Percentiles rank a stretch among this genome's conserved stretches.
Conservation (phyloP, 352 stramenopile species). For the Lagenidium giganteum region DNA sequence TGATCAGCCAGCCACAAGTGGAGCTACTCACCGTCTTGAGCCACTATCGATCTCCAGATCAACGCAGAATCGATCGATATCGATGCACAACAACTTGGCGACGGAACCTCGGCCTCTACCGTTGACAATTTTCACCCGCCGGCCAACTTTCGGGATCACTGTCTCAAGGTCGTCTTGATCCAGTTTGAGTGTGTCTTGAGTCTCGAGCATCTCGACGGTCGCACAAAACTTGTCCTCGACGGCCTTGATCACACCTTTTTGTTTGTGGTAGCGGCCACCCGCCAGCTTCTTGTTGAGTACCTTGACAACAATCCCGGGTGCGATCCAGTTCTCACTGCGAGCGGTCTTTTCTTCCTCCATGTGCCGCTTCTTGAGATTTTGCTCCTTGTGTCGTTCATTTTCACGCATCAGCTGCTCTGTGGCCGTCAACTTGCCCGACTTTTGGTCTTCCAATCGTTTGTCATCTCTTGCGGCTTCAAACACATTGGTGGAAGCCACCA, state of each 20-base stretch:
- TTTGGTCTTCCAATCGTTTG: neutral
- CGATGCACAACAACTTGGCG: conserved; percentile 66
- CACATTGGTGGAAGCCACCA: no score
- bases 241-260: conserved; percentile 69
- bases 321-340: conserved; percentile 93
- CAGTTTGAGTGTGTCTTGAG: conserved; percentile 69
- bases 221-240: conserved; percentile 84
- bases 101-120: conserved; percentile 45
- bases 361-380: no score
- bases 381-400: conserved; percentile 39
- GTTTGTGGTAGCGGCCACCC: conserved; percentile 85
- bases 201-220: conserved; percentile 81
- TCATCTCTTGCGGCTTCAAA: conserved; percentile 3
- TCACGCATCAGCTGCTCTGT: conserved; percentile 35
- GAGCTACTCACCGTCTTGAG: neutral
- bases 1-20: neutral
- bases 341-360: no score
- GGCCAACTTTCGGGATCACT: conserved; percentile 73
- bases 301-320: conserved; percentile 90
- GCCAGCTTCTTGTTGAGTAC: conserved; percentile 92
- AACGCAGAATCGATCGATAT: conserved; percentile 57
- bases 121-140: conserved; percentile 76
- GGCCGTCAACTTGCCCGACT: conserved; percentile 14
- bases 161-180: conserved; percentile 90
- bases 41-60: conserved; percentile 49